Conservation (phyloP, 441 rosid genomes). For the Adansonia madagascariensis region DNA sequence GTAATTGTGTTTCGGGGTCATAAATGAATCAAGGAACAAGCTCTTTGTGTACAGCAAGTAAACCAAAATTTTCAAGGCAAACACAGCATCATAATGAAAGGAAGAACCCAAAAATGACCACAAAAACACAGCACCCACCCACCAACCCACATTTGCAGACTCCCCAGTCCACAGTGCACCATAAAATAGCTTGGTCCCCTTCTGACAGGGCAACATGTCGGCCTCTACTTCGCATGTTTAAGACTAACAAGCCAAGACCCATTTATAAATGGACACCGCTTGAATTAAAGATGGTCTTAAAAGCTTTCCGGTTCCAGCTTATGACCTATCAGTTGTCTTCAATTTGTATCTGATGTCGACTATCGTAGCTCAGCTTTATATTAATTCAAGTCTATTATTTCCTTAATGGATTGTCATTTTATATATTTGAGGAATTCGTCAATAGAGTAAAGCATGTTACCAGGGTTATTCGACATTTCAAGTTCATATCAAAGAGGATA, state of each 20-base stretch:
- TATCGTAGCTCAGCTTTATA: not conserved
- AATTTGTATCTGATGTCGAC: slow-evolving; percentile 4
- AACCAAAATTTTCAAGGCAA: slow-evolving; percentile 27
- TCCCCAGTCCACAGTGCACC: slow-evolving; percentile 10
- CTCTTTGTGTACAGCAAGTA: slow-evolving; percentile 1
- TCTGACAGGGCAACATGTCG: not conserved
- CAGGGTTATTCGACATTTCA: not conserved
- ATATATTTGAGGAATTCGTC: not conserved
- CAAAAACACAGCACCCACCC: slow-evolving; percentile 16
- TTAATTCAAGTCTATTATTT: not conserved
- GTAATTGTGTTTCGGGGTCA: slow-evolving; percentile 13
- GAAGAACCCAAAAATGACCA: slow-evolving; percentile 21
- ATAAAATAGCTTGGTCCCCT: slow-evolving; percentile 18
- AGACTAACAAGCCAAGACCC: not conserved
- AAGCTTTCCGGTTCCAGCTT: not conserved
- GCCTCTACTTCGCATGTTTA: not conserved
- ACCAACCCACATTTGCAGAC: not conserved
- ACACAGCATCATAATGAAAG: slow-evolving; percentile 27
- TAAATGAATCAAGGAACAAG: slow-evolving; percentile 30
- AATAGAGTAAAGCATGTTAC: not conserved
- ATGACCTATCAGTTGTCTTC: slow-evolving; percentile 19
- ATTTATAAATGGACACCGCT: slow-evolving; percentile 1
- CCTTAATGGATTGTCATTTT: not conserved
- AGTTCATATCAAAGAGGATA: too few species aligned
- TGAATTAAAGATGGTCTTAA: not conserved